phyloP scores from a whole-genome alignment of 2,329 filamentous ascomycete species.

The Aspergillus transmontanensis region DNA sequence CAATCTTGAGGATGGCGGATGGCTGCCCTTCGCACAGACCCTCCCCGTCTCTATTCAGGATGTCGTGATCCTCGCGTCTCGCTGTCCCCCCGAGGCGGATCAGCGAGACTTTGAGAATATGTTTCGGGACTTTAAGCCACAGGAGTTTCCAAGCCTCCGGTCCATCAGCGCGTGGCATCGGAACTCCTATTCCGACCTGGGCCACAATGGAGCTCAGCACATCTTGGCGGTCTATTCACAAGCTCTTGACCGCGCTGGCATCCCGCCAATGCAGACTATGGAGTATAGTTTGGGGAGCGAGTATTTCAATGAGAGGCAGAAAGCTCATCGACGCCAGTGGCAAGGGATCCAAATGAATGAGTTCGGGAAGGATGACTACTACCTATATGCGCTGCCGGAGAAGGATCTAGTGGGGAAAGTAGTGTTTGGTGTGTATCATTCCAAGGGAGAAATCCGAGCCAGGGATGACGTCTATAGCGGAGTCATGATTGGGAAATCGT shows the following conservation, averaged over 20 bases:
- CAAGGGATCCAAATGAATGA: neutral
- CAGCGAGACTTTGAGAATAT: neutral
- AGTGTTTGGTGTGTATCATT: neutral
- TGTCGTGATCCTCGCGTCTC: neutral
- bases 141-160: neutral
- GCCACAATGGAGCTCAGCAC: neutral
- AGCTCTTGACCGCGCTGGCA: neutral
- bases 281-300: neutral
- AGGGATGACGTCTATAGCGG: neutral
- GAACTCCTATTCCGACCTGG: neutral
- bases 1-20: neutral
- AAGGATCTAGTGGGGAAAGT: neutral
- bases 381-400: neutral
- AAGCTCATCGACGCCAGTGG: neutral
- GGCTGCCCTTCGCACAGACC: neutral
- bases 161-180: neutral
- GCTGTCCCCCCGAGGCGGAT: neutral
- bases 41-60: neutral
- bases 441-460: neutral
- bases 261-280: neutral
- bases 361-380: neutral
- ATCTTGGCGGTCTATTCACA: neutral
- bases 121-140: neutral
- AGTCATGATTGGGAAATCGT: neutral
- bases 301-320: neutral